A percentile compares a stretch with the other conserved stretches of the same genome.
phyloP scores from a whole-genome alignment of 108 stramenopile species.

The Nannochloropsis gaditana region DNA sequence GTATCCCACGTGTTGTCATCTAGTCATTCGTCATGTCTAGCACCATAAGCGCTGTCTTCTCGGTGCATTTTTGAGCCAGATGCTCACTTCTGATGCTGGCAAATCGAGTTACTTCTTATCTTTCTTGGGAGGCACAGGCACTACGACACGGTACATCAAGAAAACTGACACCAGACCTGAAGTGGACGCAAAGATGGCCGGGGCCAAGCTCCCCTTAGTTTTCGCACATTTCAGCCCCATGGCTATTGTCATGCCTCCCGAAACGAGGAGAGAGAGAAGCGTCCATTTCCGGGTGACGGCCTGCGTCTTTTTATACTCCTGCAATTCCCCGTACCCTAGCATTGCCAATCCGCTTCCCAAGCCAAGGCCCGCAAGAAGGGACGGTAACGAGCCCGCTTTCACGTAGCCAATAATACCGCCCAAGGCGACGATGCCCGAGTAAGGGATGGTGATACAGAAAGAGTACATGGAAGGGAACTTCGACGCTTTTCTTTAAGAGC shows the following conservation, averaged over 20 bases:
- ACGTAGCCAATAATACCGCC: constrained; percentile 19
- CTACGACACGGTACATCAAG: constrained; percentile 1
- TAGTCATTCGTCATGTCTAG: too few relatives aligned
- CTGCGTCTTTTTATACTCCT: background rate
- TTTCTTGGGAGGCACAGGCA: background rate
- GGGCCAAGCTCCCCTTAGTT: background rate
- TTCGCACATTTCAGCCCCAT: constrained; percentile 1
- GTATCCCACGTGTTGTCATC: too few relatives aligned
- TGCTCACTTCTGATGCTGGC: too few relatives aligned
- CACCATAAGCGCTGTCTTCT: too few relatives aligned
- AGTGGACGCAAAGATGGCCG: background rate
- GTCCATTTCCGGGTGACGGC: background rate
- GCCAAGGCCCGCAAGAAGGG: background rate
- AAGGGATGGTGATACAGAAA: background rate
- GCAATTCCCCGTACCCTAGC: background rate
- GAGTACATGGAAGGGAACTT: background rate
- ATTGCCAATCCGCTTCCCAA: background rate
- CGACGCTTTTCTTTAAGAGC: background rate
- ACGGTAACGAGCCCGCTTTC: background rate
- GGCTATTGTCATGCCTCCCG: background rate
- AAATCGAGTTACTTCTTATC: background rate
- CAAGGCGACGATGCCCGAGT: constrained; percentile 12
- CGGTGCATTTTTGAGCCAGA: too few relatives aligned
- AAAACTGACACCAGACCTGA: background rate
- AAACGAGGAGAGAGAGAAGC: background rate